These are phyloP conservation scores for Raphanus sativus DNA, from an alignment of 345 rosid genomes.

Conservation along the genomic window DNA sequence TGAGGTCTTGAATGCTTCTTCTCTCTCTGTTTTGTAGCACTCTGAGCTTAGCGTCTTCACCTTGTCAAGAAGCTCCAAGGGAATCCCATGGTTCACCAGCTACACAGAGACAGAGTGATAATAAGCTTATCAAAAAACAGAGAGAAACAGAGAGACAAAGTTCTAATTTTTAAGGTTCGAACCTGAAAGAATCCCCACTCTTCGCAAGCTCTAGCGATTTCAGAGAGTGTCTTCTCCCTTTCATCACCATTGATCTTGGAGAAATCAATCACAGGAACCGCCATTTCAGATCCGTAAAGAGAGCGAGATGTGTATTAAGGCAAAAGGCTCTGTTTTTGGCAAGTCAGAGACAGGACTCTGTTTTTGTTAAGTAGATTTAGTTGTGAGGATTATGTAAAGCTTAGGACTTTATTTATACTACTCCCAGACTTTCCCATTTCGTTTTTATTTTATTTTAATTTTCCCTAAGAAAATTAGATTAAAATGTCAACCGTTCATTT, in stretches of 20 bases:
- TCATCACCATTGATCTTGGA: slow-evolving; percentile 72
- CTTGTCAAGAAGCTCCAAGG: slow-evolving; percentile 63
- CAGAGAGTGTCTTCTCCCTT: slow-evolving; percentile 59
- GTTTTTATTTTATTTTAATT: background rate
- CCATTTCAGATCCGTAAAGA: slow-evolving; percentile 45
- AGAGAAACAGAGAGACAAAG: background rate
- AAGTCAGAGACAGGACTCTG: background rate
- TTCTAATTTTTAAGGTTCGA: background rate
- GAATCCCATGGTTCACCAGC: slow-evolving; percentile 83
- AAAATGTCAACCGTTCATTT: slow-evolving; percentile 26
- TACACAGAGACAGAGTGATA: slow-evolving; percentile 15
- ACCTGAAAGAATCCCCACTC: slow-evolving; percentile 99
- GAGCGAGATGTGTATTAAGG: background rate
- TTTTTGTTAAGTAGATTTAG: slow-evolving; percentile 16
- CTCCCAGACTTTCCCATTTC: background rate
- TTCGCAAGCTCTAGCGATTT: slow-evolving; percentile 72
- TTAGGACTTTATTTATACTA: slow-evolving; percentile 25
- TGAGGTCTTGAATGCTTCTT: slow-evolving; percentile 61
- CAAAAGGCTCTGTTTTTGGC: slow-evolving; percentile 12
- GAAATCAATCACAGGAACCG: slow-evolving; percentile 88
- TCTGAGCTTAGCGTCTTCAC: slow-evolving; percentile 70
- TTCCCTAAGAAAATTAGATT: background rate
- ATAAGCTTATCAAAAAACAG: background rate
- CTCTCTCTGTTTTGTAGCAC: slow-evolving; percentile 66
- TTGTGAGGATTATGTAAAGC: slow-evolving; percentile 30